A percentile compares a stretch with the other conserved stretches of the same genome.
phyloP scores from a whole-genome alignment of 192 early-diverging fungal species.

The Gaertneriomyces sp. region DNA sequence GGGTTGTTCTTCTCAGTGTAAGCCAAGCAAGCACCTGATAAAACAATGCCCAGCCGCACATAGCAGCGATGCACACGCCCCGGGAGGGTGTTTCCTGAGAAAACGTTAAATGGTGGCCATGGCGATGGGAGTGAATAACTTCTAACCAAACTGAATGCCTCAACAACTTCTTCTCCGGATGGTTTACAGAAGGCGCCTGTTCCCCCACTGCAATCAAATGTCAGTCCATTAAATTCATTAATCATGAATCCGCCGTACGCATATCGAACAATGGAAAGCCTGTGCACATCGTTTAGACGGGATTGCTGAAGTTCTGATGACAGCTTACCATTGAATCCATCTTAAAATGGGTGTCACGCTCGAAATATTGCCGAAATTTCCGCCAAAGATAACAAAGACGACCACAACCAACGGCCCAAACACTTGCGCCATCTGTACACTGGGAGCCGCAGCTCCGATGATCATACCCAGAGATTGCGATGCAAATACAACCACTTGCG shows the following conservation, averaged over 20 bases:
- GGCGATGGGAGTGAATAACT: not conserved
- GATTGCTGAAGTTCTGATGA: not conserved
- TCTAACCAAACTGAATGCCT: conserved; percentile 14
- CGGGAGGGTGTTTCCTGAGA: conserved; percentile 4
- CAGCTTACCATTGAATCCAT: conserved; percentile 34
- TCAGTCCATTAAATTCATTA: conserved; percentile 46
- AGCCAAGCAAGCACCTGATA: conserved; percentile 15
- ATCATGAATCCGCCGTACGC: conserved; percentile 43
- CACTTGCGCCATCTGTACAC: conserved; percentile 42
- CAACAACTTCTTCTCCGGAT: conserved; percentile 2
- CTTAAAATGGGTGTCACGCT: conserved; percentile 38
- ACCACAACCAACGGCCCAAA: conserved; percentile 43
- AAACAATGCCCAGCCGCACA: not conserved
- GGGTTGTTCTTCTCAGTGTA: conserved; percentile 17
- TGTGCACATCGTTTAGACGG: conserved; percentile 5
- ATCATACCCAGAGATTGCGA: conserved; percentile 37
- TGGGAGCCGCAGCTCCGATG: conserved; percentile 41
- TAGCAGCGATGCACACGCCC: conserved; percentile 15
- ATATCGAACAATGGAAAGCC: conserved; percentile 44
- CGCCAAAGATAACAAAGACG: conserved; percentile 47
- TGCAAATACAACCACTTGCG: conserved; percentile 15
- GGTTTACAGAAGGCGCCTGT: conserved; percentile 5
- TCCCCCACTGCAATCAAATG: conserved; percentile 31
- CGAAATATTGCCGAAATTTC: conserved; percentile 38
- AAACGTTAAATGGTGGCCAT: not conserved